Evolutionary conservation across 768 basidiomycete species (phyloP), one percentile per base, ranked within the genome.

Genomic region (Brasilioporus rufonigricans): DNA sequence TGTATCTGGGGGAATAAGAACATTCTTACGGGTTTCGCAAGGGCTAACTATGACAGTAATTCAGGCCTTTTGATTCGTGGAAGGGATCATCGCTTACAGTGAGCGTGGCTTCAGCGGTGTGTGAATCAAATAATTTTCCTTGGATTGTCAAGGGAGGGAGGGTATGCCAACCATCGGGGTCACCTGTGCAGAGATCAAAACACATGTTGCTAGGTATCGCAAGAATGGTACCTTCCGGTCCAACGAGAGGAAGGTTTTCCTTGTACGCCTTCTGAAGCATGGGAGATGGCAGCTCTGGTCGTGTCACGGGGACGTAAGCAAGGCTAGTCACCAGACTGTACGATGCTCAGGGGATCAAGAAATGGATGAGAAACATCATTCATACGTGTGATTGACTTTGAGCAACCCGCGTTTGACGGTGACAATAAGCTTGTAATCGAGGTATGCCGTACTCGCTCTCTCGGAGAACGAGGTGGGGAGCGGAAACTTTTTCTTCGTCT

Each of bases 391-490:
- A 60, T 84, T 78, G 3, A 78, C 74, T 58, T 72, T 77, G 52
- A 85, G 65, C 18, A 74, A 66, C 1, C 77, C 73, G 21, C 81
- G 76, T 60, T 75, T 78, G 31, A 84, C 65, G 1, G 75, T 83
- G 24, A 80, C 78, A 14, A 75, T 64, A 9, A 83, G 60, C 60
- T 74, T 77, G 64, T 85, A 85, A 53, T 84, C 82, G 49, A 85
- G 73, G 57, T 82, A 83, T 16, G 74, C 80, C 1, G 78, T 76
- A 43, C 80, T 80, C 1, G 77, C 80, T 26, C 79, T 72, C 64
- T 85, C 83, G 1, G 80, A 76, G 57, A 83, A 84, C 35, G 70
- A 79, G 7, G 81, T 79, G 1, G 83, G 83, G 14, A 82, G 71
- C 5, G 68, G 70, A 46, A 78, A 80, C 6, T 51, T 53, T 13